Percentiles rank a stretch among this genome's conserved stretches.
These are phyloP conservation scores for Capsicum baccatum DNA, from an alignment of 257 asterid genomes.

Conservation along the genomic window DNA sequence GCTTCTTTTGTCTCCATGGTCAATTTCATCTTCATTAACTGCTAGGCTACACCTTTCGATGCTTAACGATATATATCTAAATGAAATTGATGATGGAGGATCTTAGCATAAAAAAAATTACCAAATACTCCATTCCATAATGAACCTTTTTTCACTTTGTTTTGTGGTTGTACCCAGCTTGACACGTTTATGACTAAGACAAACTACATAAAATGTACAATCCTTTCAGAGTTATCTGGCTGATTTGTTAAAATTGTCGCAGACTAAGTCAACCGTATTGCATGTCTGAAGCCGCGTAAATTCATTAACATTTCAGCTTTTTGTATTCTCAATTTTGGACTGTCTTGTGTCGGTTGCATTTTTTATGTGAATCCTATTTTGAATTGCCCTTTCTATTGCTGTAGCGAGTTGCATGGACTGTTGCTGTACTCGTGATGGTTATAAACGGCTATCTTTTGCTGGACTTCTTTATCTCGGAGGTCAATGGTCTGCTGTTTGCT, in stretches of 20 bases:
- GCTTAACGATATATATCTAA: neutral
- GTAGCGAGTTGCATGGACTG: slow-evolving; percentile 89
- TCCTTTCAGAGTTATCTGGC: slow-evolving; percentile 7
- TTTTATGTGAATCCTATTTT: neutral
- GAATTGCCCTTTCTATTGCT: slow-evolving; percentile 22
- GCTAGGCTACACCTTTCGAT: neutral
- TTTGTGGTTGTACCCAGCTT: neutral
- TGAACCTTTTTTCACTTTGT: neutral
- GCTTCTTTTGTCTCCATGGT: neutral
- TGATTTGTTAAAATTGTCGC: neutral
- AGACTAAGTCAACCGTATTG: neutral
- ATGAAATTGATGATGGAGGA: neutral
- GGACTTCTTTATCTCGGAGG: slow-evolving; percentile 80
- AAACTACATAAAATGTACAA: neutral
- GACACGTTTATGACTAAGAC: neutral
- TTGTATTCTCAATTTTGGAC: neutral
- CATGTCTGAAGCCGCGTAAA: neutral
- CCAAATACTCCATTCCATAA: neutral
- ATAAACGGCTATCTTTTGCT: slow-evolving; percentile 90
- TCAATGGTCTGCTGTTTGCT: slow-evolving; percentile 62
- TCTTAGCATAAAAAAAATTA: neutral
- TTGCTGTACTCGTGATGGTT: slow-evolving; percentile 87
- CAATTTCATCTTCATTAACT: neutral
- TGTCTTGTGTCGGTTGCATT: neutral
- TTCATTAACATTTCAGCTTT: neutral